Percentiles rank a stretch among this genome's conserved stretches.
Evolutionary conservation across 805 yeast species (phyloP).

Genomic region (Candida manassasensis): DNA sequence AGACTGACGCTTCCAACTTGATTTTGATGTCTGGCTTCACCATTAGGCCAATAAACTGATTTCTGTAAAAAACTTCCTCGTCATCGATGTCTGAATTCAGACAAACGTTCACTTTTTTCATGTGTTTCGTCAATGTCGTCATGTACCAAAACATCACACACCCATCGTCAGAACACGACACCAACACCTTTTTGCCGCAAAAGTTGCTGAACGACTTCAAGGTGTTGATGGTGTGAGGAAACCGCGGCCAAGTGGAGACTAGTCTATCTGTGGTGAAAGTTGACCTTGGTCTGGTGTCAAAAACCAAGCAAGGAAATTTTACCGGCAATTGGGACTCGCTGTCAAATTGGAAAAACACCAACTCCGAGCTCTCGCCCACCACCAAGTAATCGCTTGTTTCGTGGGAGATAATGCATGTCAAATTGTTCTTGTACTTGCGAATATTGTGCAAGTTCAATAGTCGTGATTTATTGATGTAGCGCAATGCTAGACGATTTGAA

Average conservation of each 20-base stretch:
- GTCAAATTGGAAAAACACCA: constrained; percentile 31
- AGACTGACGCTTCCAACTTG: constrained; percentile 43
- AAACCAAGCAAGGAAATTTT: constrained; percentile 19
- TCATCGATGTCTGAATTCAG: constrained; percentile 9
- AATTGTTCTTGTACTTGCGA: constrained; percentile 40
- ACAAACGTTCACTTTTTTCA: constrained; percentile 8
- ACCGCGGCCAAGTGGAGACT: constrained; percentile 47
- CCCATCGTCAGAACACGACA: constrained; percentile 55
- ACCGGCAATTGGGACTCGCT: constrained; percentile 22
- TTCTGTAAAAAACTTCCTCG: constrained; percentile 5
- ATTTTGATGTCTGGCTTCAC: constrained; percentile 24
- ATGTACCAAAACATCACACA: constrained; percentile 34
- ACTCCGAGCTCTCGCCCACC: constrained; percentile 29
- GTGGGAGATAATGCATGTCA: constrained; percentile 19
- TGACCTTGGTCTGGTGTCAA: constrained; percentile 39
- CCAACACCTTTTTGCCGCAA: constrained; percentile 37
- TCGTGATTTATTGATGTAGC: constrained; percentile 16
- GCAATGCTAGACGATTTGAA: constrained; percentile 26
- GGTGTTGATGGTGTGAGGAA: constrained; percentile 55
- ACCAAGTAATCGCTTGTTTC: constrained; percentile 18
- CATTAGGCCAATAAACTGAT: constrained; percentile 16
- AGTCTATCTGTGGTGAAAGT: constrained; percentile 39
- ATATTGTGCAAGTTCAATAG: constrained; percentile 20
- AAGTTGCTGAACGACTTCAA: constrained; percentile 35
- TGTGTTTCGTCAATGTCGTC: constrained; percentile 18